phyloP scores from a whole-genome alignment of 176 grass and related monocot species.

The Oryza meridionalis region DNA sequence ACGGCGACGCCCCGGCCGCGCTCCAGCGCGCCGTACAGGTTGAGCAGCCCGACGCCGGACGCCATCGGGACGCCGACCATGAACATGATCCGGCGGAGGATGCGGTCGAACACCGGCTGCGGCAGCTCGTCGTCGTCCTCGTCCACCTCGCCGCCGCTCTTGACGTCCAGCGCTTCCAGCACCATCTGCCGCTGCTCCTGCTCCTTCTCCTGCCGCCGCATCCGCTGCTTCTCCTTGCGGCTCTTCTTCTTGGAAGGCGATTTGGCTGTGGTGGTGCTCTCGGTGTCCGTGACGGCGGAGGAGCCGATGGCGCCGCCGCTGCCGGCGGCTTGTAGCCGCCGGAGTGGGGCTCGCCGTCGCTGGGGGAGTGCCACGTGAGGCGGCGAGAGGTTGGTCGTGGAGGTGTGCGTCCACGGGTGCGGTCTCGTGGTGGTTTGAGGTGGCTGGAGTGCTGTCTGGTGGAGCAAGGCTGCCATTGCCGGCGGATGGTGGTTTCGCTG shows the following conservation, averaged over 20 bases:
- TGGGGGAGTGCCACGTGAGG: not conserved
- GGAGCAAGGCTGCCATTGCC: constrained; percentile 60
- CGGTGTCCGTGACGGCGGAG: constrained; percentile 42
- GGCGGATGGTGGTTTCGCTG: constrained; percentile 1
- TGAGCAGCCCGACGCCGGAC: constrained; percentile 58
- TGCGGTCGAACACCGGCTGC: constrained; percentile 71
- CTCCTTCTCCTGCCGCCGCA: constrained; percentile 25
- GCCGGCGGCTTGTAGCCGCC: constrained; percentile 27
- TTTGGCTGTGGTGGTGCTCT: not conserved
- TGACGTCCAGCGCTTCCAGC: constrained; percentile 8
- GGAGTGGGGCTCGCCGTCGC: not conserved
- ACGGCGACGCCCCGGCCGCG: constrained; percentile 29
- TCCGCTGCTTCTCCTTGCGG: constrained; percentile 34
- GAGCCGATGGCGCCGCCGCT: constrained; percentile 38
- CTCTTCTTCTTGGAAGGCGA: constrained; percentile 28
- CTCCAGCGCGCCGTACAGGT: constrained; percentile 53
- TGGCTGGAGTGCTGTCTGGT: constrained; percentile 35
- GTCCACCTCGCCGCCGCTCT: not conserved
- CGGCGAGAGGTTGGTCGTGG: not conserved
- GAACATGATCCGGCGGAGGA: constrained; percentile 68
- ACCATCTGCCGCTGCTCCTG: constrained; percentile 17
- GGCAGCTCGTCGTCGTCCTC: constrained; percentile 68
- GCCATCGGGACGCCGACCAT: constrained; percentile 70
- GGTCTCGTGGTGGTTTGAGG: constrained; percentile 2
- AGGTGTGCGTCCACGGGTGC: not conserved